phyloP scores from a whole-genome alignment of 2,329 filamentous ascomycete genomes.

The Biscogniauxia sp. region DNA sequence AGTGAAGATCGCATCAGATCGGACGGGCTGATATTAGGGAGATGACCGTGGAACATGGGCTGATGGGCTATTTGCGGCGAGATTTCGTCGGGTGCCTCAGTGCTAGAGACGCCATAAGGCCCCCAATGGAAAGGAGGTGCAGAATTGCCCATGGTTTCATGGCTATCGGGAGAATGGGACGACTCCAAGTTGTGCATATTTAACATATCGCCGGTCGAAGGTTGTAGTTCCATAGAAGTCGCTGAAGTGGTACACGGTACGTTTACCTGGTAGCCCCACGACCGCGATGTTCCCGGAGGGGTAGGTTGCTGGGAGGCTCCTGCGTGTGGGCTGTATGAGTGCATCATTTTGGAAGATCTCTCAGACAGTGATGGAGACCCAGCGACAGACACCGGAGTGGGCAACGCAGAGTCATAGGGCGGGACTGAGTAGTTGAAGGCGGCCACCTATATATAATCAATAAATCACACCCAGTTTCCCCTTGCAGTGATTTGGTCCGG shows the following conservation, averaged over 20 bases:
- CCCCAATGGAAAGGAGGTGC: constrained; percentile 36
- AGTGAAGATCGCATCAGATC: constrained; percentile 19
- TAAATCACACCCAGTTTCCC: constrained; percentile 11
- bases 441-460: constrained; percentile 30
- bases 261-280: constrained; percentile 45
- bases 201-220: constrained; percentile 38
- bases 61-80: constrained; percentile 28
- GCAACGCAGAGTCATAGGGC: constrained; percentile 42
- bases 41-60: constrained; percentile 16
- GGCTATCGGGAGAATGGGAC: constrained; percentile 27
- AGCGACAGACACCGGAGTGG: constrained; percentile 51
- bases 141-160: constrained; percentile 32
- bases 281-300: constrained; percentile 46
- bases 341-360: constrained; percentile 38
- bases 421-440: constrained; percentile 37
- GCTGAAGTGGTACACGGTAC: constrained; percentile 35
- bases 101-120: constrained; percentile 36
- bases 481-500: background rate
- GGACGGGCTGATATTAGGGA: constrained; percentile 23
- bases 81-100: constrained; percentile 28
- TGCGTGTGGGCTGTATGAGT: constrained; percentile 39
- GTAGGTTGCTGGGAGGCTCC: constrained; percentile 44
- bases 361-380: constrained; percentile 49
- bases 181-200: constrained; percentile 39
- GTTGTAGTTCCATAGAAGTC: constrained; percentile 45